Conservation (phyloP, 345 rosid genomes). For the Corymbia maculata region DNA sequence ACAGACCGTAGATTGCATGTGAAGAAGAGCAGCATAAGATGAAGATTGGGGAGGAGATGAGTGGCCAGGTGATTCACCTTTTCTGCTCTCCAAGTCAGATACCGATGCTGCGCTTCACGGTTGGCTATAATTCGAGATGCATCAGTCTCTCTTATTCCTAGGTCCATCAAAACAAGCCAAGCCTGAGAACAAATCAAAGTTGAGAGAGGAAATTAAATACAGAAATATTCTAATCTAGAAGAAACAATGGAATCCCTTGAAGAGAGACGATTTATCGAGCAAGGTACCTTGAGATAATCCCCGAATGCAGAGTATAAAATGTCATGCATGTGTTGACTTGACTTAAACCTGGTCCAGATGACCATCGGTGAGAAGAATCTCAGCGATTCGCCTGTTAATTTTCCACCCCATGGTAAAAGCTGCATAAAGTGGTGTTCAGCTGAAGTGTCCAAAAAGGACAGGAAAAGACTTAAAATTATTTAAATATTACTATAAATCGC, state of each 20-base stretch:
- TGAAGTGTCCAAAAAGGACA: background rate
- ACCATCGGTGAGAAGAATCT: conserved; percentile 69
- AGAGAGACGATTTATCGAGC: background rate
- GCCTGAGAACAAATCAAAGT: conserved; percentile 19
- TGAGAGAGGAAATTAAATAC: background rate
- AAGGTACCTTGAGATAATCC: too few relatives aligned
- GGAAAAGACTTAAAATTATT: background rate
- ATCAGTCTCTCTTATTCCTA: conserved; percentile 28
- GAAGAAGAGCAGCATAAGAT: background rate
- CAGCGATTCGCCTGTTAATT: conserved; percentile 79
- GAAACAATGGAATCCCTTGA: background rate
- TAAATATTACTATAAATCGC: background rate
- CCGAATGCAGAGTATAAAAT: too few relatives aligned
- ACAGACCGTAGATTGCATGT: background rate
- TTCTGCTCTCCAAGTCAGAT: conserved; percentile 69
- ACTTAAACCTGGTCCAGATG: conserved; percentile 55
- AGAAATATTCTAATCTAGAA: background rate
- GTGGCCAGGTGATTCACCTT: conserved; percentile 20
- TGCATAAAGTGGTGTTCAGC: conserved; percentile 45
- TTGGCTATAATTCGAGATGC: conserved; percentile 22
- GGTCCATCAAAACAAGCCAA: conserved; percentile 47
- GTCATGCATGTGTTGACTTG: conserved; percentile 23
- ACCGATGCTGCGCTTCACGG: conserved; percentile 57
- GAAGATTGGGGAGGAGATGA: background rate
- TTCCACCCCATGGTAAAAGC: conserved; percentile 98